phyloP scores from a whole-genome alignment of 192 early-diverging fungal genomes.

The Cetraspora pellucida region DNA sequence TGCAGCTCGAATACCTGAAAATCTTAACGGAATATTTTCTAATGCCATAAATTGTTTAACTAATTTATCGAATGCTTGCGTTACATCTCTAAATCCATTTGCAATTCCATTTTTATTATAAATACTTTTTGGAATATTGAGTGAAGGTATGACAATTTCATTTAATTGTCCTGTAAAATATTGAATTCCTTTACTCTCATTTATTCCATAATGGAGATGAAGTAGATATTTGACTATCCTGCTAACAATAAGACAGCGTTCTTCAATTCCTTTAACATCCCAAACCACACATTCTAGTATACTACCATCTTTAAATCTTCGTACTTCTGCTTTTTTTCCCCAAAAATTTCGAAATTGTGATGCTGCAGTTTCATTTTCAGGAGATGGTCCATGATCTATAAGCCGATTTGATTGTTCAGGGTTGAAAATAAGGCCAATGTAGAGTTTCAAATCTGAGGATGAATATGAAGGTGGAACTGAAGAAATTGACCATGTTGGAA shows the following conservation, averaged over 20 bases:
- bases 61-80: conserved; percentile 69
- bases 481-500: conserved; percentile 50
- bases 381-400: conserved; percentile 88
- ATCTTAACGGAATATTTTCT: conserved; percentile 67
- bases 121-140: conserved; percentile 47
- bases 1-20: conserved; percentile 61
- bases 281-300: conserved; percentile 92
- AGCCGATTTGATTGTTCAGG: conserved; percentile 64
- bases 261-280: conserved; percentile 62
- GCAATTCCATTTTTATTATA: conserved; percentile 45
- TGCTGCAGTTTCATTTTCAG: conserved; percentile 67
- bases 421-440: conserved; percentile 75
- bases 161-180: conserved; percentile 74
- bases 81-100: conserved; percentile 65
- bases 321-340: conserved; percentile 87
- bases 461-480: conserved; percentile 29
- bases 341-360: conserved; percentile 78
- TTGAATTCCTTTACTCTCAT: conserved; percentile 43
- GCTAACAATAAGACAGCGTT: conserved; percentile 71
- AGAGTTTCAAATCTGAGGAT: conserved; percentile 46
- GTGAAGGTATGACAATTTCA: conserved; percentile 58
- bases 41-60: conserved; percentile 61
- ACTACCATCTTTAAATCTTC: conserved; percentile 92
- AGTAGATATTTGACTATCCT: conserved; percentile 81
- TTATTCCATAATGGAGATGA: conserved; percentile 67